Evolutionary conservation across 1,139 yeast genomes (phyloP).

Genomic region (Geotrichum carabidarum): DNA sequence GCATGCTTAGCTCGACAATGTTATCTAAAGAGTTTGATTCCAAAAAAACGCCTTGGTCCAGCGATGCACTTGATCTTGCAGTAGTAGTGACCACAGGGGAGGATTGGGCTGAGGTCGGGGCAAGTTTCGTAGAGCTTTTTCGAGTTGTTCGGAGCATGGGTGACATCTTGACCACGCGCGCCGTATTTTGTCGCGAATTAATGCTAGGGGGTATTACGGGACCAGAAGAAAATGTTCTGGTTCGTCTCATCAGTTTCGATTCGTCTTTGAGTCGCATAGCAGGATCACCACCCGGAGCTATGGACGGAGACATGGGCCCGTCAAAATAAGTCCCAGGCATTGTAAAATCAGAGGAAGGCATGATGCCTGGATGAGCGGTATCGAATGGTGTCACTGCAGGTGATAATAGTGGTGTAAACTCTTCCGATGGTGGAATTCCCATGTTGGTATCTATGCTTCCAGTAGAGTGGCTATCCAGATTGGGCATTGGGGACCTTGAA

Average conservation of each 20-base stretch:
- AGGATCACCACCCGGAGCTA: conserved; percentile 31
- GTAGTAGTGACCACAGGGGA: conserved; percentile 21
- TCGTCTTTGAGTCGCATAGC: conserved; percentile 21
- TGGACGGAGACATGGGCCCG: conserved; percentile 63
- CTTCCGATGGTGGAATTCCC: conserved; percentile 20
- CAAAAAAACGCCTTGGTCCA: conserved; percentile 17
- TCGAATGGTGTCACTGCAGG: conserved; percentile 71
- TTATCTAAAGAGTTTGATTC: conserved; percentile 29
- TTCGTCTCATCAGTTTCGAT: background rate
- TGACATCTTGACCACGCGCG: conserved; percentile 26
- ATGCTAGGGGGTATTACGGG: conserved; percentile 19
- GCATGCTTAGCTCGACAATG: conserved; percentile 29
- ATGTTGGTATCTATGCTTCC: background rate
- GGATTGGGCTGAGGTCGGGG: conserved; percentile 20
- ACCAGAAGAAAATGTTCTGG: conserved; percentile 2
- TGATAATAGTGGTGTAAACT: conserved; percentile 67
- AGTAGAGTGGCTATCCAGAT: conserved; percentile 8
- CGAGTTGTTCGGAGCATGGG: conserved; percentile 26
- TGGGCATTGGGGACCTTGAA: background rate
- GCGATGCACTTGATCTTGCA: conserved; percentile 13
- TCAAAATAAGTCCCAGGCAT: conserved; percentile 40
- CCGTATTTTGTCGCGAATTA: conserved; percentile 10
- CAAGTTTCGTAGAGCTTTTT: conserved; percentile 13
- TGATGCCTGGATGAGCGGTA: conserved; percentile 24
- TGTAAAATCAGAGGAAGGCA: conserved; percentile 29